Base-by-base conservation (phyloP, 1,284 basidiomycete genomes). In the Amylostereum chailletii region DNA sequence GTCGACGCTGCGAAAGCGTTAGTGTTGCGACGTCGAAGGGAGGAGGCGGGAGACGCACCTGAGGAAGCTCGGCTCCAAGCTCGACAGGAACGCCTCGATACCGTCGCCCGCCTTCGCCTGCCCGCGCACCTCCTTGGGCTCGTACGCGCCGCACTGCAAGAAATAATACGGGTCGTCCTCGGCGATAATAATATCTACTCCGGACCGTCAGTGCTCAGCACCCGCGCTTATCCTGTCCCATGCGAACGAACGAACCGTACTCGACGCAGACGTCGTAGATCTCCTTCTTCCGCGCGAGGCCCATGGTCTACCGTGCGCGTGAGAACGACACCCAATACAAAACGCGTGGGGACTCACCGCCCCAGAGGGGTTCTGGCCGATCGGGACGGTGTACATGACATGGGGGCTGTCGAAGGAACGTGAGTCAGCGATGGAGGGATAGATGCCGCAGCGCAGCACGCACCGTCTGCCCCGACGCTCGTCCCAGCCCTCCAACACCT, bases 81-180 rank as follows among this genome's bases (percentile, higher is more conserved):
- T 71, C 1, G 69, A 62, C 34, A 86, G 54, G 59, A 74, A 89
- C 47, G 62, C 59, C 41, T 72, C 64, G 45, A 72, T 51, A 53
- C 58, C 56, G 62, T 69, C 56, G 51, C 61, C 48, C 42, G 53
- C 43, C 42, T 53, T 33, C n/a, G 53, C 46, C 29, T 33, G 55
- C 52, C 56, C 59, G 32, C 82, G 71, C 29, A 66, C 56, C 1
- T 62, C 54, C 62, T 76, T 72, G 44, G 72, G 70, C 27, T 71
- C 62, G 61, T 82, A 86, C 7, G 65, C 55, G 1, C 73, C 76
- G 53, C 78, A 63, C 61, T 86, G 84, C 19, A 92, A 69, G 69
- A 88, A 87, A 63, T 79, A 90, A 66, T 91, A 91, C 5, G 88
- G 89, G 65, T 90, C 87, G 56, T 90, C 86, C 67, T 90, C 86